Conservation (phyloP, 129 eudicot genomes). For the Chrysanthemum makinoi region DNA sequence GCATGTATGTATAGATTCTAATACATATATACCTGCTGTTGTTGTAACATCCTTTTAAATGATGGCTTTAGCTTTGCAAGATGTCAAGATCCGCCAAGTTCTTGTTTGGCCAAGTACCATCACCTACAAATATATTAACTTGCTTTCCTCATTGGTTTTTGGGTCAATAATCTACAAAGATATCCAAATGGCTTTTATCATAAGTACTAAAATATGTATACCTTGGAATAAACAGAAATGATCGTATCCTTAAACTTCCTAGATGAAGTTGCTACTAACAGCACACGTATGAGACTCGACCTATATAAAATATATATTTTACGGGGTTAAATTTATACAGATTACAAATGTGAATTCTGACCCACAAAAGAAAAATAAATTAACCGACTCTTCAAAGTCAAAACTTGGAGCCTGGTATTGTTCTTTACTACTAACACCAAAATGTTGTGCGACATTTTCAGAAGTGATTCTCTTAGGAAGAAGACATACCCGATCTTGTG, state of each 20-base stretch:
- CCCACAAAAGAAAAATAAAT: background rate
- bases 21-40: conserved; percentile 78
- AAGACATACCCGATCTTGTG: conserved; percentile 66
- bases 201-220: conserved; percentile 18
- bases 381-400: conserved; percentile 11
- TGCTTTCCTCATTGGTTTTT: conserved; percentile 57
- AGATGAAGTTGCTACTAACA: conserved; percentile 53
- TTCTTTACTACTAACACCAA: conserved; percentile 63
- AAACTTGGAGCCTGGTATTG: conserved; percentile 66
- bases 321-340: background rate
- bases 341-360: background rate
- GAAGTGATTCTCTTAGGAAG: conserved; percentile 77
- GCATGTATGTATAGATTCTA: too few species aligned
- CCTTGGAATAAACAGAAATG: conserved; percentile 61
- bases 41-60: conserved; percentile 83
- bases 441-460: conserved; percentile 63
- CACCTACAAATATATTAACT: conserved; percentile 49
- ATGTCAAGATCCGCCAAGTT: conserved; percentile 40
- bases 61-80: conserved; percentile 82
- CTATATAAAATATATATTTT: conserved; percentile 20
- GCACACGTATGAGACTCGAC: conserved; percentile 62
- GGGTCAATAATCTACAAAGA: conserved; percentile 54
- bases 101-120: conserved; percentile 73
- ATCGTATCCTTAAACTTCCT: conserved; percentile 67
- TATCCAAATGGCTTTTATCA: background rate